Conservation (phyloP, 805 yeast species). For the Cyberlindnera xishuangbannaensis region DNA sequence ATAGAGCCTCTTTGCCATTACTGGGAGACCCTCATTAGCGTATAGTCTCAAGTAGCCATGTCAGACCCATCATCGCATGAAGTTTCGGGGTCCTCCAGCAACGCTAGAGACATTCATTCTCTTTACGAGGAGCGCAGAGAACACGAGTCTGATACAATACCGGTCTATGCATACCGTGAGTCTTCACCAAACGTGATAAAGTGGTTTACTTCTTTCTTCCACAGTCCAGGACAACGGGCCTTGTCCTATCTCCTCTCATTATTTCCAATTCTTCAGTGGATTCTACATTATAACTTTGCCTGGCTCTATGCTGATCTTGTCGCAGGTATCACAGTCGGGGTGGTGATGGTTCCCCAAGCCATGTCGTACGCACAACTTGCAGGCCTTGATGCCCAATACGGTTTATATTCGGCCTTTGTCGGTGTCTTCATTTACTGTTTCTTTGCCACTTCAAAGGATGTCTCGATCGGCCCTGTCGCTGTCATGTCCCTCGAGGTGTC, state of each 20-base stretch:
- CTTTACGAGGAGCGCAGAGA: neutral
- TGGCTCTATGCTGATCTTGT: constrained; percentile 83
- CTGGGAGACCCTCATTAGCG: constrained; percentile 10
- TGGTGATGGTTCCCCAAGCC: constrained; percentile 89
- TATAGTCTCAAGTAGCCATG: no score
- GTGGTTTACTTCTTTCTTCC: neutral
- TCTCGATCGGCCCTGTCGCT: constrained; percentile 94
- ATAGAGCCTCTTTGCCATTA: no score
- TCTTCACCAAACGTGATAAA: neutral
- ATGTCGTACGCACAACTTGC: constrained; percentile 95
- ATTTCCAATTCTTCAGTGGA: constrained; percentile 83
- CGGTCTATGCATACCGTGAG: neutral
- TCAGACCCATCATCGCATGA: no score
- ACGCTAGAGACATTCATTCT: neutral
- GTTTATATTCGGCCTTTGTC: constrained; percentile 85
- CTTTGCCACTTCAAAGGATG: constrained; percentile 94
- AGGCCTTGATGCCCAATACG: constrained; percentile 73
- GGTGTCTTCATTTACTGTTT: constrained; percentile 86
- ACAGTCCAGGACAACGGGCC: constrained; percentile 23
- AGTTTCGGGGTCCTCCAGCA: no score
- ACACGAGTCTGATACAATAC: neutral
- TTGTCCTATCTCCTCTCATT: constrained; percentile 50
- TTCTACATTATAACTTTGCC: constrained; percentile 68
- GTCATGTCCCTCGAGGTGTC: constrained; percentile 88
- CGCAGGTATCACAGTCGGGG: constrained; percentile 92